Percentiles rank a stretch among this genome's conserved stretches.
These are phyloP conservation scores for Eleusine coracana DNA, from an alignment of 176 grass and related monocot species.

Conservation along the genomic window DNA sequence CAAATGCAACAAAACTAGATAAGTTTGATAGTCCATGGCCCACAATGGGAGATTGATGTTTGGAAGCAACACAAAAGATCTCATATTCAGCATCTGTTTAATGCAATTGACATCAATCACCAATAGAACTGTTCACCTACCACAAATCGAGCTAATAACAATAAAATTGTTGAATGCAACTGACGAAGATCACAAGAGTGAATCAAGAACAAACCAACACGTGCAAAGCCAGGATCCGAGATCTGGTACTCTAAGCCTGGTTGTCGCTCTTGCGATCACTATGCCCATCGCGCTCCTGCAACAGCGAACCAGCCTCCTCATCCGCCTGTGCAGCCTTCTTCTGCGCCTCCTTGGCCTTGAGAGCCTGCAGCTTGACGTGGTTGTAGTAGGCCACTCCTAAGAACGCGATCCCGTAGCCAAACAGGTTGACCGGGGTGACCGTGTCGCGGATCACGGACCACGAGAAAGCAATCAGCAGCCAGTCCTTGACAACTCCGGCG, in stretches of 20 bases:
- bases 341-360: constrained; percentile 84
- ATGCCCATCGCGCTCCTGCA: constrained; percentile 63
- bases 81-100: background rate
- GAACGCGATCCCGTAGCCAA: constrained; percentile 90
- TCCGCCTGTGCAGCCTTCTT: constrained; percentile 63
- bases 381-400: constrained; percentile 92
- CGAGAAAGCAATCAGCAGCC: constrained; percentile 94
- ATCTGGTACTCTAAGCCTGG: constrained; percentile 56
- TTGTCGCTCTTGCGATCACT: constrained; percentile 70
- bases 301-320: constrained; percentile 71
- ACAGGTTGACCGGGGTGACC: constrained; percentile 82
- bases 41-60: background rate
- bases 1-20: background rate
- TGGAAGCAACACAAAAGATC: background rate
- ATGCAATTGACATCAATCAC: constrained; percentile 13
- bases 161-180: background rate
- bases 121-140: background rate
- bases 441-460: constrained; percentile 95
- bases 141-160: constrained; percentile 28
- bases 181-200: background rate
- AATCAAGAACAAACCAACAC: constrained; percentile 48
- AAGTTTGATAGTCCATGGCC: background rate
- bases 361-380: constrained; percentile 86
- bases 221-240: constrained; percentile 32
- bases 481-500: constrained; percentile 92